A percentile compares a stretch with the other conserved stretches of the same genome.
Conservation (phyloP, 1,284 basidiomycete species). For the Trametes hirsuta region DNA sequence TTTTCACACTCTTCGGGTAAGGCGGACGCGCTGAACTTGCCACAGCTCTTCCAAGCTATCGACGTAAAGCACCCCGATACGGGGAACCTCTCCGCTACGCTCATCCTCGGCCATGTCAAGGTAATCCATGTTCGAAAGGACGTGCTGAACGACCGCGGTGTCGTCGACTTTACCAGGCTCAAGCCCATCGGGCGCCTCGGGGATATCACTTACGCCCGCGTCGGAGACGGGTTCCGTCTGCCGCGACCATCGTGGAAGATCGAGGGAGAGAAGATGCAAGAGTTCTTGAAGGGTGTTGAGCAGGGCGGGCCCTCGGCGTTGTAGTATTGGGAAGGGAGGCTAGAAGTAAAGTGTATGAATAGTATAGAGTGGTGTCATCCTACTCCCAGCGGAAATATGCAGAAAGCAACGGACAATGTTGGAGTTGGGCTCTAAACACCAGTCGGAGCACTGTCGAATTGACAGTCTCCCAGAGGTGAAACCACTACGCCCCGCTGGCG, state of each 20-base stretch:
- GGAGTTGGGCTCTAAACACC: too few relatives aligned
- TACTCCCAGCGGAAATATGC: too few relatives aligned
- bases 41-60: conserved; percentile 56
- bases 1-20: background rate
- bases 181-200: conserved; percentile 66
- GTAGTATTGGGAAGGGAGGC: background rate
- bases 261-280: conserved; percentile 25
- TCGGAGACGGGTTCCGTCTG: conserved; percentile 60
- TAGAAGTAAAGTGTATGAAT: background rate
- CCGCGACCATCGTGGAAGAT: conserved; percentile 58
- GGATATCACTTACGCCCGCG: conserved; percentile 59
- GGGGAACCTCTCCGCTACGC: conserved; percentile 50
- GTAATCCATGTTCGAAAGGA: conserved; percentile 62
- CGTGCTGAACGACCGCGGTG: conserved; percentile 48
- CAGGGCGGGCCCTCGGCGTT: background rate
- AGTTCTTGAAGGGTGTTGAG: conserved; percentile 16
- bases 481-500: too few relatives aligned
- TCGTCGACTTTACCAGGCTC: conserved; percentile 63
- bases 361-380: background rate
- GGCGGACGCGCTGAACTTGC: background rate
- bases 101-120: conserved; percentile 69
- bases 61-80: conserved; percentile 51
- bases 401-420: too few relatives aligned
- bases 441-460: too few relatives aligned
- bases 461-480: too few relatives aligned